A percentile compares a stretch with the other conserved stretches of the same genome.
Evolutionary conservation across 768 basidiomycete species (phyloP).

Genomic region (Pisolithus albus): DNA sequence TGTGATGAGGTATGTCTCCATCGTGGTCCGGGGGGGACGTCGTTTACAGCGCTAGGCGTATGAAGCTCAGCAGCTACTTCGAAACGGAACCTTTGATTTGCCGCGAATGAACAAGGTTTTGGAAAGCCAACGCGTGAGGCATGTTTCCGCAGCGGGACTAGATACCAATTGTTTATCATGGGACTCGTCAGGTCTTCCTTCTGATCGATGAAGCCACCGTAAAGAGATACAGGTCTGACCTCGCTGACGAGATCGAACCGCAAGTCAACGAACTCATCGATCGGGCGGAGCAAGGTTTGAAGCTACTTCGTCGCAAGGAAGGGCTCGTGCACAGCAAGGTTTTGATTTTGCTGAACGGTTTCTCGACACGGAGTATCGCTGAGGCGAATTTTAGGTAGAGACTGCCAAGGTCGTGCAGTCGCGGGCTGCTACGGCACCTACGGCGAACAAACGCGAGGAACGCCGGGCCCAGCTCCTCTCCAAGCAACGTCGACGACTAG

Average conservation of each 20-base stretch:
- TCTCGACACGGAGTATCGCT: neutral
- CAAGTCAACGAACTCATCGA: slow-evolving; percentile 69
- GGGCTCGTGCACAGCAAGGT: slow-evolving; percentile 60
- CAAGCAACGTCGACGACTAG: slow-evolving; percentile 62
- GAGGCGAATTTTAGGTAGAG: slow-evolving; percentile 41
- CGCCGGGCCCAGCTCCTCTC: slow-evolving; percentile 56
- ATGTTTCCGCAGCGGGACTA: slow-evolving; percentile 7
- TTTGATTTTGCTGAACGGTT: slow-evolving; percentile 1
- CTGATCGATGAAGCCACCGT: slow-evolving; percentile 68
- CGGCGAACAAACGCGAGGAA: slow-evolving; percentile 58
- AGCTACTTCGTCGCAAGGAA: slow-evolving; percentile 55
- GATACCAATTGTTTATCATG: slow-evolving; percentile 8
- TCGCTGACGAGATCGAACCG: slow-evolving; percentile 77
- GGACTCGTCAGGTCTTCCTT: slow-evolving; percentile 49
- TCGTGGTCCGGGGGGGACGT: neutral
- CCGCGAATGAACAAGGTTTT: slow-evolving; percentile 64
- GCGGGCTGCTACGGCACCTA: slow-evolving; percentile 40
- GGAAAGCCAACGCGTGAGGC: slow-evolving; percentile 53
- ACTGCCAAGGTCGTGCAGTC: slow-evolving; percentile 37
- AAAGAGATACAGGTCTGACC: slow-evolving; percentile 65
- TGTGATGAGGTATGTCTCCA: slow-evolving; percentile 57
- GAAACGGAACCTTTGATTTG: slow-evolving; percentile 65
- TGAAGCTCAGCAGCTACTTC: slow-evolving; percentile 62
- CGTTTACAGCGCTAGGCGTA: slow-evolving; percentile 39
- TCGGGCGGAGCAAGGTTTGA: slow-evolving; percentile 63